Conservation (phyloP, 1,284 basidiomycete species). For the Butyriboletus appendiculatus region DNA sequence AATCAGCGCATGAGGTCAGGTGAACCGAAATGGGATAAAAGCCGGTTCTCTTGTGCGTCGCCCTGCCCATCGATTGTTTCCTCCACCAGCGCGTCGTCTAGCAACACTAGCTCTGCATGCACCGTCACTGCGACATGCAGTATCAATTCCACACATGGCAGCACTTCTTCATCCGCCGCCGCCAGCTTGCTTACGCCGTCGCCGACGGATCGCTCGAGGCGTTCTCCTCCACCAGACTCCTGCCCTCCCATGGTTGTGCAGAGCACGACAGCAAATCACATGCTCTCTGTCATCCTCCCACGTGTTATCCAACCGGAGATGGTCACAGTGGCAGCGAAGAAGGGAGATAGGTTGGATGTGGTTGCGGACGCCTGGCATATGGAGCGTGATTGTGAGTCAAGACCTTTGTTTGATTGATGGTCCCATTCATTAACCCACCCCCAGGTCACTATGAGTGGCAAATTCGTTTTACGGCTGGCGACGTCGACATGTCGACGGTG, state of each 20-base stretch:
- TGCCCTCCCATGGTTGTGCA: conserved; percentile 43
- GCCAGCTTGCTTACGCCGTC: conserved; percentile 28
- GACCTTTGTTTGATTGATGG: background rate
- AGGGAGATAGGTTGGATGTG: conserved; percentile 50
- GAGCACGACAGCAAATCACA: conserved; percentile 39
- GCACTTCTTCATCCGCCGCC: conserved; percentile 15
- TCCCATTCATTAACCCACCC: conserved; percentile 5
- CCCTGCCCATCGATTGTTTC: conserved; percentile 31
- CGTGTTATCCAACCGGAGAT: conserved; percentile 50
- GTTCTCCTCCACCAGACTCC: conserved; percentile 38
- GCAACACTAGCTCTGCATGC: conserved; percentile 26
- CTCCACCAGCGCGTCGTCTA: conserved; percentile 22
- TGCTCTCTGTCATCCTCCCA: conserved; percentile 43
- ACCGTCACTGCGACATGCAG: conserved; percentile 28
- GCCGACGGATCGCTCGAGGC: conserved; percentile 40
- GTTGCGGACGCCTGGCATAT: conserved; percentile 61
- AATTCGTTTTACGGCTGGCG: conserved; percentile 46
- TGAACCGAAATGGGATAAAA: conserved; percentile 33
- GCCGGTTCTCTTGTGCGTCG: conserved; percentile 31
- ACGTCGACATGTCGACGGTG: conserved; percentile 49
- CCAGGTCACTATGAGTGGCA: conserved; percentile 60
- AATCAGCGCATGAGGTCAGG: conserved; percentile 24
- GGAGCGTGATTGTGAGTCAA: conserved; percentile 49
- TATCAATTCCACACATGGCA: conserved; percentile 14
- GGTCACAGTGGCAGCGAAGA: conserved; percentile 55